Evolutionary conservation across 2,329 filamentous ascomycete species (phyloP).

Genomic region (Alternaria brassicae): DNA sequence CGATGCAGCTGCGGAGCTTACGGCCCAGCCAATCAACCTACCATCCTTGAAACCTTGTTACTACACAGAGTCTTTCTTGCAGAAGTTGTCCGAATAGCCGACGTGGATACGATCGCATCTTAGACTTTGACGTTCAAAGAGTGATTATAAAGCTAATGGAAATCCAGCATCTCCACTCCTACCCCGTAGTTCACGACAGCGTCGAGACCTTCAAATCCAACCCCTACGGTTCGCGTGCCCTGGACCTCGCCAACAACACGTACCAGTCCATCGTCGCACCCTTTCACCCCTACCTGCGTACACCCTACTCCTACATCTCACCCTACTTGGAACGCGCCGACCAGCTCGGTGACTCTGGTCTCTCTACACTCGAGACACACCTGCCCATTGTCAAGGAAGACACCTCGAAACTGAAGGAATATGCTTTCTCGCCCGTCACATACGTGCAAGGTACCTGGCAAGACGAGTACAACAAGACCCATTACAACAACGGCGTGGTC

Average conservation of each 20-base stretch:
- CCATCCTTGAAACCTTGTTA: conserved; percentile 6
- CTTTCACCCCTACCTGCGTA: conserved; percentile 77
- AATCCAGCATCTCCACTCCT: conserved; percentile 78
- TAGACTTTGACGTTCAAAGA: background rate
- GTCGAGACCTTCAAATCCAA: conserved; percentile 81
- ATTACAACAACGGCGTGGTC: conserved; percentile 44
- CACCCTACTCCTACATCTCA: conserved; percentile 80
- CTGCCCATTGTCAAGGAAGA: conserved; percentile 59
- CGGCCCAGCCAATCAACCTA: conserved; percentile 18
- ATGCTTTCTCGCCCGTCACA: conserved; percentile 43
- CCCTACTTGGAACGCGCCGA: conserved; percentile 88
- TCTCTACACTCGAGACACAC: conserved; percentile 46
- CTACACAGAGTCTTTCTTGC: background rate
- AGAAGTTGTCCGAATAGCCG: background rate
- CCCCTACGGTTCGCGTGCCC: conserved; percentile 81
- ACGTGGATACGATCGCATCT: background rate
- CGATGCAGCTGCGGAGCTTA: conserved; percentile 15
- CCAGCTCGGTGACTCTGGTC: conserved; percentile 50
- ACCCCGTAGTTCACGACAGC: conserved; percentile 81
- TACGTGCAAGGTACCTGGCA: conserved; percentile 49
- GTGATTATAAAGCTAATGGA: conserved; percentile 9
- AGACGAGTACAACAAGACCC: conserved; percentile 51
- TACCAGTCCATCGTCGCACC: conserved; percentile 81
- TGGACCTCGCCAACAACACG: conserved; percentile 75
- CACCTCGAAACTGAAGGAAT: conserved; percentile 52